These are phyloP conservation scores for Lichtheimia corymbifera DNA, from an alignment of 371 early-diverging fungal species.

Conservation along the genomic window DNA sequence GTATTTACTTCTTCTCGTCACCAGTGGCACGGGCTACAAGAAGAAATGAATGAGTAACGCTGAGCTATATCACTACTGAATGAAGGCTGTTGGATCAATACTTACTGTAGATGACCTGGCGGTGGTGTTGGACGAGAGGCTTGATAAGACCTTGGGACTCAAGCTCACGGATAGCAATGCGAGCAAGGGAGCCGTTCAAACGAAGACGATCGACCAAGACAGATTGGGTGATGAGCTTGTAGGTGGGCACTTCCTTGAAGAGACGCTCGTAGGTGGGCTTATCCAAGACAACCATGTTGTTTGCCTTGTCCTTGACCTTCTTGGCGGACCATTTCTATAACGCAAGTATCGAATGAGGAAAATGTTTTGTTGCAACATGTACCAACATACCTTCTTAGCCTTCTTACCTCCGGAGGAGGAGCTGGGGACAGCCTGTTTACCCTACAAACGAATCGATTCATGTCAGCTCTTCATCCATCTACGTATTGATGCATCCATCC, in stretches of 20 bases:
- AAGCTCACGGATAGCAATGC: conserved; percentile 91
- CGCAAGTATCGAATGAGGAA: neutral
- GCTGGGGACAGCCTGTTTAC: conserved; percentile 65
- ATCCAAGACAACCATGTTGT: conserved; percentile 93
- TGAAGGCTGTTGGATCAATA: neutral
- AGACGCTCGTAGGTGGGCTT: conserved; percentile 89
- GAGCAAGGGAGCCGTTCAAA: conserved; percentile 96
- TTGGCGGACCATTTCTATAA: conserved; percentile 92
- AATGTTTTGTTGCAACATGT: neutral
- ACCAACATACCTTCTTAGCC: conserved; percentile 65
- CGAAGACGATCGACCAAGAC: conserved; percentile 97
- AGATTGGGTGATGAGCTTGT: conserved; percentile 97
- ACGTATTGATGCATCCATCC: too few species aligned
- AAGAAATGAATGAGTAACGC: conserved; percentile 1
- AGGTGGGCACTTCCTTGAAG: conserved; percentile 98
- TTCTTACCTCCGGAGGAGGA: conserved; percentile 84
- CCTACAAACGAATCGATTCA: neutral
- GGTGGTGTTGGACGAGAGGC: conserved; percentile 84
- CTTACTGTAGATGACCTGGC: conserved; percentile 93
- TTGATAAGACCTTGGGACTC: conserved; percentile 90
- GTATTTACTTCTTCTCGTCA: conserved; percentile 34
- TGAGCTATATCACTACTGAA: neutral
- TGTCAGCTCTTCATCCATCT: too few species aligned
- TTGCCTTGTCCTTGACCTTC: conserved; percentile 95
- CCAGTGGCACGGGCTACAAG: conserved; percentile 45